These are phyloP conservation scores for Platanus orientalis DNA, from an alignment of 164 flowering plant genomes.

Conservation along the genomic window DNA sequence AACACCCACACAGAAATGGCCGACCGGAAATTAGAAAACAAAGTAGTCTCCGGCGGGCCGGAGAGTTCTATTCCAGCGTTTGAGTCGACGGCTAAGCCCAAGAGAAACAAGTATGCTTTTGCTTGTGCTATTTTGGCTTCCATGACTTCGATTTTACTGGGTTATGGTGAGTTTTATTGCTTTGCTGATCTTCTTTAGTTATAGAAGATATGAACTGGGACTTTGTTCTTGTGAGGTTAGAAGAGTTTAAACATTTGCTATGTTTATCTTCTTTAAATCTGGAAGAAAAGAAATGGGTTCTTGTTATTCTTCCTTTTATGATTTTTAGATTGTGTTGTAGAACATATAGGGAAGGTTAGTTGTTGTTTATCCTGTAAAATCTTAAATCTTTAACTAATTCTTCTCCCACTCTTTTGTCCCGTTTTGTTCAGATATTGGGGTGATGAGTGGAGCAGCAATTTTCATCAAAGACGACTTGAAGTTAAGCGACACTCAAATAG, in stretches of 20 bases:
- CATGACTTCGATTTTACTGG: slow-evolving; percentile 4
- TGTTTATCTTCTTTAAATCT: neutral
- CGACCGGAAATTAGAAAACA: too few species aligned
- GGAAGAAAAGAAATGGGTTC: too few species aligned
- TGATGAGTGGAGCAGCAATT: slow-evolving; percentile 21
- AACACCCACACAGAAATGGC: too few species aligned
- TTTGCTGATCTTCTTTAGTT: too few species aligned
- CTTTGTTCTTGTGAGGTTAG: neutral
- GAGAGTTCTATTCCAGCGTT: neutral
- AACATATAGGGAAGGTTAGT: too few species aligned
- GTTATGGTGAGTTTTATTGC: neutral
- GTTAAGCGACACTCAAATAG: slow-evolving; percentile 8
- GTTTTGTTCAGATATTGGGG: slow-evolving; percentile 11
- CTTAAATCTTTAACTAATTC: neutral
- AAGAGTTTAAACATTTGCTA: neutral
- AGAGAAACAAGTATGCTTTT: neutral
- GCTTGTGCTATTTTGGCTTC: slow-evolving; percentile 4
- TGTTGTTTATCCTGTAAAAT: neutral
- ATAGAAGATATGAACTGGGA: too few species aligned
- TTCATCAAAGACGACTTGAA: slow-evolving; percentile 13
- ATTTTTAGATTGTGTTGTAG: too few species aligned
- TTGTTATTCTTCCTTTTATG: too few species aligned
- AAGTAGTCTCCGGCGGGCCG: too few species aligned
- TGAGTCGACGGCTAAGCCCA: neutral
- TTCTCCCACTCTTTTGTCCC: neutral